Conservation (phyloP, 192 early-diverging fungal species). For the Coemansia sp. region DNA sequence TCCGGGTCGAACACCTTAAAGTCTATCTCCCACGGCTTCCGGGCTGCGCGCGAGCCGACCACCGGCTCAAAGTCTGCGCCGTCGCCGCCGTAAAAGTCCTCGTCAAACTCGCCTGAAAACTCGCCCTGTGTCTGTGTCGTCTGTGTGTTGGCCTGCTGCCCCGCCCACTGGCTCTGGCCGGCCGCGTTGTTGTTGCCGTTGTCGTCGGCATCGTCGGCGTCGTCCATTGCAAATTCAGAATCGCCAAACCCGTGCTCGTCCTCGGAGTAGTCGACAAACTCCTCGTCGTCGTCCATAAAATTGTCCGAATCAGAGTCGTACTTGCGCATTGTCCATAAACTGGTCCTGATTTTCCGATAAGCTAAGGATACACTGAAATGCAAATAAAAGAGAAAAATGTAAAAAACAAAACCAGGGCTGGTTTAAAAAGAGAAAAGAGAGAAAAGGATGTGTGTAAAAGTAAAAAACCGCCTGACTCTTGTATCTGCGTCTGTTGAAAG, state of each 20-base stretch:
- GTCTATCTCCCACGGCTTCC: conserved; percentile 52
- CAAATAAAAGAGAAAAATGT: neutral
- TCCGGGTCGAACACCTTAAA: conserved; percentile 31
- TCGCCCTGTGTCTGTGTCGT: neutral
- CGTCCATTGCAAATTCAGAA: neutral
- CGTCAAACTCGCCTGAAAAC: conserved; percentile 25
- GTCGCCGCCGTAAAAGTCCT: conserved; percentile 31
- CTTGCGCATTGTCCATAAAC: conserved; percentile 15
- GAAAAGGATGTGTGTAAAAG: neutral
- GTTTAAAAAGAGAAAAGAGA: neutral
- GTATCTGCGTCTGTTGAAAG: neutral
- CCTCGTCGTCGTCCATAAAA: conserved; percentile 46
- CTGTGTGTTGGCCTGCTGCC: conserved; percentile 2
- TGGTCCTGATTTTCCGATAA: neutral
- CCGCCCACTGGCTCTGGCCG: neutral
- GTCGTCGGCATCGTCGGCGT: neutral
- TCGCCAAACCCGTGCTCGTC: conserved; percentile 14
- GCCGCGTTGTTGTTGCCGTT: neutral
- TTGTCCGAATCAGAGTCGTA: conserved; percentile 32
- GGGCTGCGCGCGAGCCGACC: conserved; percentile 2
- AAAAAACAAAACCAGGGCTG: neutral
- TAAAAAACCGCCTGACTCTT: neutral
- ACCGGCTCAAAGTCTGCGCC: conserved; percentile 36
- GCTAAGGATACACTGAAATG: neutral
- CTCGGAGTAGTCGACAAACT: conserved; percentile 37